Conservation (phyloP, 2,329 filamentous ascomycete genomes). For the Fusarium virguliforme region DNA sequence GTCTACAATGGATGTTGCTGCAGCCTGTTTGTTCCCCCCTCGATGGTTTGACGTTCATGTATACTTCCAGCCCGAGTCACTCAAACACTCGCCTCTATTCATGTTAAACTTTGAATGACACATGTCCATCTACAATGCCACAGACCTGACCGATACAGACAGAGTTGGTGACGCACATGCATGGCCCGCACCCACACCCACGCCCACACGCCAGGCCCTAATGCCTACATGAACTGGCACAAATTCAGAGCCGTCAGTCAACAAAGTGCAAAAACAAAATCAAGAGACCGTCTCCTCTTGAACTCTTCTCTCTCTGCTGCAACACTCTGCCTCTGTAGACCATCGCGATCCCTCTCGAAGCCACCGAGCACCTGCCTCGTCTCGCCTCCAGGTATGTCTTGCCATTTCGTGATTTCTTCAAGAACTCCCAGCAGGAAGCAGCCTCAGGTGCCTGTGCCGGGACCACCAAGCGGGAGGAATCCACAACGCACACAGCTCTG, state of each 20-base stretch:
- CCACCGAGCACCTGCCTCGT: constrained; percentile 16
- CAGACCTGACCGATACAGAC: constrained; percentile 43
- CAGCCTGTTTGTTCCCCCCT: neutral
- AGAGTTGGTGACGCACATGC: constrained; percentile 44
- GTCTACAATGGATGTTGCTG: constrained; percentile 5
- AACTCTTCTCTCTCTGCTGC: neutral
- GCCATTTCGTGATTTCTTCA: constrained; percentile 24
- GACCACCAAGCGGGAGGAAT: constrained; percentile 40
- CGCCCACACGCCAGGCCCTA: constrained; percentile 52
- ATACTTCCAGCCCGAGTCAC: constrained; percentile 5
- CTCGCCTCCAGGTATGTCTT: constrained; percentile 34
- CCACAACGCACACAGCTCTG: constrained; percentile 42
- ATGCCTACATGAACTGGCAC: constrained; percentile 50
- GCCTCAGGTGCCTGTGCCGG: constrained; percentile 29
- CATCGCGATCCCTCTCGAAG: neutral
- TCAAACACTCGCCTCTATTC: constrained; percentile 6
- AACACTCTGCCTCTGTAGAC: neutral
- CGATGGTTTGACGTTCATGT: neutral
- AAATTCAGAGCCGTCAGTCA: constrained; percentile 41
- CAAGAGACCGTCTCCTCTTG: neutral
- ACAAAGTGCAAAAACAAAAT: constrained; percentile 3
- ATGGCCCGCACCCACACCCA: constrained; percentile 51
- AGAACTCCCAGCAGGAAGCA: constrained; percentile 30
- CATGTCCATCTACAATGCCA: constrained; percentile 34
- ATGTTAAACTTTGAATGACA: constrained; percentile 17